Conservation (phyloP, 768 basidiomycete genomes). For the Hygrocybe punicea region DNA sequence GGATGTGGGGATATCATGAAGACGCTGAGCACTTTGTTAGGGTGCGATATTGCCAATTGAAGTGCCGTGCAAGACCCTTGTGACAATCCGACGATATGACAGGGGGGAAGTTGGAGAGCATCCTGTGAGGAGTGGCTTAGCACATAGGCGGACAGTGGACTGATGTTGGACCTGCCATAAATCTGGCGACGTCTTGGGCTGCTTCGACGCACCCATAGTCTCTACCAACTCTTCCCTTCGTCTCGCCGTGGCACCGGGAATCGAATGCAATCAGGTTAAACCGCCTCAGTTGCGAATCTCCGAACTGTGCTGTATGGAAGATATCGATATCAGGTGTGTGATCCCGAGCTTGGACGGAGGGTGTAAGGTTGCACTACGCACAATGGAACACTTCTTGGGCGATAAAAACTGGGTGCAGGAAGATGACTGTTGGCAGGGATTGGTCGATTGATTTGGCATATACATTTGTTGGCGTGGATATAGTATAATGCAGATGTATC, state of each 20-base stretch:
- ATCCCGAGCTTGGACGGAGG: background rate
- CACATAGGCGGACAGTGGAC: background rate
- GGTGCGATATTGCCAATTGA: slow-evolving; percentile 32
- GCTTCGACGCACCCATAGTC: slow-evolving; percentile 28
- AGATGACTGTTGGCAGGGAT: slow-evolving; percentile 33
- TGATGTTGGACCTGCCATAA: slow-evolving; percentile 34
- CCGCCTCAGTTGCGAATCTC: slow-evolving; percentile 30
- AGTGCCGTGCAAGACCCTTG: slow-evolving; percentile 36
- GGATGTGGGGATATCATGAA: slow-evolving; percentile 38
- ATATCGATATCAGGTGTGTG: too few relatives aligned
- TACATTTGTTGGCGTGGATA: slow-evolving; percentile 33
- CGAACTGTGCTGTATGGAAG: slow-evolving; percentile 29
- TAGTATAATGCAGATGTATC: slow-evolving; percentile 35
- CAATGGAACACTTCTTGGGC: slow-evolving; percentile 33
- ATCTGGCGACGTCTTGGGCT: slow-evolving; percentile 33
- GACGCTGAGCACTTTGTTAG: slow-evolving; percentile 33
- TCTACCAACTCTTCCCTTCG: slow-evolving; percentile 24
- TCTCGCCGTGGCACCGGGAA: slow-evolving; percentile 33
- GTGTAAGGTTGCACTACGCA: slow-evolving; percentile 13
- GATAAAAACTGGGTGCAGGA: slow-evolving; percentile 38
- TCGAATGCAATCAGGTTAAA: slow-evolving; percentile 40
- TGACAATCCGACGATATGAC: slow-evolving; percentile 39
- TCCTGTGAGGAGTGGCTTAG: slow-evolving; percentile 21
- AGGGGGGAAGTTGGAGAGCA: slow-evolving; percentile 35
- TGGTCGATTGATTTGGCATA: slow-evolving; percentile 30